A percentile compares a stretch with the other conserved stretches of the same genome.
Evolutionary conservation across 2,329 filamentous ascomycete genomes (phyloP).

Genomic region (Bipolaris sorokiniana): DNA sequence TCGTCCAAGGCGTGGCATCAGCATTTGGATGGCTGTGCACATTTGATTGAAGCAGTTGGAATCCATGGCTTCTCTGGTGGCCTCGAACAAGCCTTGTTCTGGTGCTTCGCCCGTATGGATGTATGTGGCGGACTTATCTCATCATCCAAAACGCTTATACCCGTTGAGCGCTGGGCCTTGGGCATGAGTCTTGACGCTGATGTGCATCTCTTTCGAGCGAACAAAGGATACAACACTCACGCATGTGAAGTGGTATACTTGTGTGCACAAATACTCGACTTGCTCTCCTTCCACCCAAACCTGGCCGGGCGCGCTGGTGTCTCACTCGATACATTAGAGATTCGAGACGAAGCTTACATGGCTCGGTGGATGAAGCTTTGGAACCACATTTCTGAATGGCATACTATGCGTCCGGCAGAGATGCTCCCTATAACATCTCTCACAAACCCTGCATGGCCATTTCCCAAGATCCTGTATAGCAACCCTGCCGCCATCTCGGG

Average conservation of each 20-base stretch:
- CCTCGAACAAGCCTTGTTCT: constrained; percentile 61
- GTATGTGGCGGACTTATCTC: constrained; percentile 63
- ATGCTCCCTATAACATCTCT: constrained; percentile 19
- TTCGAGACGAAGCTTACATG: background rate
- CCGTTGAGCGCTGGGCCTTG: constrained; percentile 58
- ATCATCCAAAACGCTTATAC: constrained; percentile 57
- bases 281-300: constrained; percentile 27
- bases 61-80: constrained; percentile 61
- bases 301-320: constrained; percentile 30
- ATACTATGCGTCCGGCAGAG: constrained; percentile 34
- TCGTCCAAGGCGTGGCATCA: constrained; percentile 60
- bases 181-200: constrained; percentile 48
- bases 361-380: constrained; percentile 41
- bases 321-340: background rate
- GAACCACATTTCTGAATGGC: constrained; percentile 44
- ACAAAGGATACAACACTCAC: constrained; percentile 58
- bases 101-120: constrained; percentile 66
- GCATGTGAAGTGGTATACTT: constrained; percentile 67
- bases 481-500: constrained; percentile 27
- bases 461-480: constrained; percentile 22
- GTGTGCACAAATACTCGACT: constrained; percentile 54
- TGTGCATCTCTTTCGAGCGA: constrained; percentile 49
- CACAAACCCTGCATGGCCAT: constrained; percentile 9
- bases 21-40: constrained; percentile 63
- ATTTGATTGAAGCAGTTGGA: constrained; percentile 58